Evolutionary conservation across 768 basidiomycete genomes (phyloP).

Genomic region (Pleurotus eryngii): DNA sequence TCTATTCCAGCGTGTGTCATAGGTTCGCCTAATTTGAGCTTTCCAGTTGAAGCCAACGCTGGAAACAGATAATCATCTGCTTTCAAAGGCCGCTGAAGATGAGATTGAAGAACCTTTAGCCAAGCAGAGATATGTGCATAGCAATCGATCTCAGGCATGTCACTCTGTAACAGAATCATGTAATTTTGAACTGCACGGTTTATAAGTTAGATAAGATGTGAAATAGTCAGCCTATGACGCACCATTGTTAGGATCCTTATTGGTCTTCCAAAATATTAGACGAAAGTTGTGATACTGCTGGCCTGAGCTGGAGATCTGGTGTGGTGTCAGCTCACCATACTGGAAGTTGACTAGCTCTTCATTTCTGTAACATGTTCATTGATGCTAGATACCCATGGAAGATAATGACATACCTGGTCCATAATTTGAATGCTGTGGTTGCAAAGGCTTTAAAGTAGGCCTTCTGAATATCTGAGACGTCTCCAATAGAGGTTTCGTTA

Average conservation of each 20-base stretch:
- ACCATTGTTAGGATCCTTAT: constrained; percentile 18
- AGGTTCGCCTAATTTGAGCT: constrained; percentile 19
- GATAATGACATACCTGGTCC: constrained; percentile 13
- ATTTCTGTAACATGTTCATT: constrained; percentile 8
- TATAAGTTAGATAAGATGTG: not conserved
- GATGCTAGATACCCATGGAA: not conserved
- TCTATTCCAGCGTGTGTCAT: constrained; percentile 20
- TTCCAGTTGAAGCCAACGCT: constrained; percentile 16
- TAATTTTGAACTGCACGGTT: constrained; percentile 9
- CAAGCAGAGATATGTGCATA: constrained; percentile 12
- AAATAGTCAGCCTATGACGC: not conserved
- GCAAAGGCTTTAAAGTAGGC: constrained; percentile 17
- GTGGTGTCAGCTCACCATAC: constrained; percentile 9
- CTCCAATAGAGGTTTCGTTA: not conserved
- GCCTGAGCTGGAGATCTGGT: constrained; percentile 8
- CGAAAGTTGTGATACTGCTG: constrained; percentile 12
- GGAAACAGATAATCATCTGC: constrained; percentile 19
- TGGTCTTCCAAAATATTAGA: constrained; percentile 18
- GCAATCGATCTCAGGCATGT: constrained; percentile 17
- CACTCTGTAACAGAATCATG: constrained; percentile 7
- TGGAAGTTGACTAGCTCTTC: constrained; percentile 16
- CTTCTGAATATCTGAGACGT: constrained; percentile 5
- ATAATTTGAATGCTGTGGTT: constrained; percentile 15
- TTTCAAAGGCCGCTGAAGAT: constrained; percentile 10
- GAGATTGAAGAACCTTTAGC: constrained; percentile 9